Evolutionary conservation across 371 early-diverging fungal species (phyloP), one percentile per base, ranked within the genome.

Genomic region (Rhizopus delemar): DNA sequence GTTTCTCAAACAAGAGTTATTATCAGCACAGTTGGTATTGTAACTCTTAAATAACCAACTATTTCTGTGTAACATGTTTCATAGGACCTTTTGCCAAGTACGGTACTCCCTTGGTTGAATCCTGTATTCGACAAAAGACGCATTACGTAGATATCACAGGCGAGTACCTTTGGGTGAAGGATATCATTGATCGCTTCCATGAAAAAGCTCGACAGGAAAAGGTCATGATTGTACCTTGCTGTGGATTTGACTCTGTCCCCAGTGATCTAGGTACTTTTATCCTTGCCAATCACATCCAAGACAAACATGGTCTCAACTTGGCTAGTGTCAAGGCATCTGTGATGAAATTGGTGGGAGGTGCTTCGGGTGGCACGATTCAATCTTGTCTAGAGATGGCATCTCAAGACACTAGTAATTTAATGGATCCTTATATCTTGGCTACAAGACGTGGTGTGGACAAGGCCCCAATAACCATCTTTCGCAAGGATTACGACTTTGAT

Each of bases 91-190:
- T 75, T 60, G 55, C 77, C 41, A 63, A 70, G 39, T 83, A 84
- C 29, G 93, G 92, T 13, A 83, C 84, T 15, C 81, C 84, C 8
- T 77, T 93, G 6, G 90, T 97, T 7, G 88, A 88, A 16, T 86
- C 94, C 3, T 95, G 96, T 60, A 85, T 96, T 33, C 76, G 86
- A 12, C 81, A 84, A 22, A 74, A 73, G 6, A 93, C 95, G 0
- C 90, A 98, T 69, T 98, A 98, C 59, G 80, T 95, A 29, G 98
- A 98, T 65, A 90, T 89, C 11, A 93, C 95, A 13, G 97, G 96
- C 31, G 97, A 97, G 68, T 72, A 52, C 15, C 68, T 69, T 5
- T 94, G 92, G 80, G 83, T 92, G 8, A 77, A 83, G 51, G 55
- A 81, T 3, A 85, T 92, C 57, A 85, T 90, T 59, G 74, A 84